Percentiles rank a stretch among this genome's conserved stretches.
Conservation (phyloP, 2,329 filamentous ascomycete species). For the Penicillium sp. region DNA sequence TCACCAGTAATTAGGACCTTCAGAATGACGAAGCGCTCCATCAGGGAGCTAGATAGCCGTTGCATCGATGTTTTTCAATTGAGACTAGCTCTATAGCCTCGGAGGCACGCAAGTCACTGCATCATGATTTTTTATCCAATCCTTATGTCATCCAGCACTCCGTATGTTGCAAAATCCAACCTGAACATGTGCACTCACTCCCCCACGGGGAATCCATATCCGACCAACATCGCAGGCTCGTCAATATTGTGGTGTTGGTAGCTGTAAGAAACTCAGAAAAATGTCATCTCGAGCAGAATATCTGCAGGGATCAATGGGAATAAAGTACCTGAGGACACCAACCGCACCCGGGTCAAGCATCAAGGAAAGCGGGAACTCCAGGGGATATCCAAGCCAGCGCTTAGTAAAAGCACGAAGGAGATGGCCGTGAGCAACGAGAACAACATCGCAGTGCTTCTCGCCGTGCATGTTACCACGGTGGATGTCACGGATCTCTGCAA, state of each 20-base stretch:
- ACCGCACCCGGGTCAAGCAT: slow-evolving; percentile 52
- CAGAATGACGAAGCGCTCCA: background rate
- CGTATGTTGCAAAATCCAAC: background rate
- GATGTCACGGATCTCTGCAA: slow-evolving; percentile 46
- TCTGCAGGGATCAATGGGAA: background rate
- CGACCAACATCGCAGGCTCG: slow-evolving; percentile 48
- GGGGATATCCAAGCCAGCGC: slow-evolving; percentile 49
- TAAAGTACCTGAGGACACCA: slow-evolving; percentile 44
- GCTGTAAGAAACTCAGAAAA: slow-evolving; percentile 19
- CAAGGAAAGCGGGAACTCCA: slow-evolving; percentile 48
- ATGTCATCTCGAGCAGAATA: background rate
- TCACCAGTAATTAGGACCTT: too few relatives aligned
- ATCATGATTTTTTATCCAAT: background rate
- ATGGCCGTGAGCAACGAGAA: slow-evolving; percentile 50
- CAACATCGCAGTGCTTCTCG: slow-evolving; percentile 44
- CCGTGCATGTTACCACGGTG: slow-evolving; percentile 48
- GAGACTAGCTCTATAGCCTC: background rate
- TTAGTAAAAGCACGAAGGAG: slow-evolving; percentile 53
- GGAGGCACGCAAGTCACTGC: background rate
- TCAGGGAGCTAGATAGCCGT: background rate
- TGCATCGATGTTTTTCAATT: background rate
- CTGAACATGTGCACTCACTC: slow-evolving; percentile 6
- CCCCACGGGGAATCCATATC: slow-evolving; percentile 43
- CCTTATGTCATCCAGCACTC: background rate
- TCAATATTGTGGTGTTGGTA: slow-evolving; percentile 45